Evolutionary conservation across 139 green algal species (phyloP), one percentile per base, ranked within the genome.

Genomic region (Volvox africanus): DNA sequence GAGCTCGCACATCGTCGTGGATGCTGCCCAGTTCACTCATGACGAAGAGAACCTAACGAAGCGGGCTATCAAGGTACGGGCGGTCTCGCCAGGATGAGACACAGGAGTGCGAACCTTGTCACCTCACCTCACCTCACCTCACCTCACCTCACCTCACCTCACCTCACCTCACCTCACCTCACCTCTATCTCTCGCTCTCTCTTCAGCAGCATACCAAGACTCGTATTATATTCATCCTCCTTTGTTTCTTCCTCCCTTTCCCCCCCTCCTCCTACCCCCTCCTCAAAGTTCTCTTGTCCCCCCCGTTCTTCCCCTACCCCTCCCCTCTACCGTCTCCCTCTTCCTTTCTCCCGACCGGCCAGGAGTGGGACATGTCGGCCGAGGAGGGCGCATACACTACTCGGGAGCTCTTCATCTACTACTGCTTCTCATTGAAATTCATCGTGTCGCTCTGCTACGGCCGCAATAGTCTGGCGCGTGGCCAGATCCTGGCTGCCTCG

Each of bases 361-460:
- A 89, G 85, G 85, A 89, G 71, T 89, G 85, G 85, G 73, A 89
- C 50, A 55, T 78, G 71, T 50, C 61, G 6, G 61, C 36, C 36
- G 68, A 84, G 22, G 71, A 90, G 68, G 32, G 75, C 17, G 20
- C 33, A n/a, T 76, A 91, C 77, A 33, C 82, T 2, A 2, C 30
- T 0, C 83, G 75, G n/a, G 79, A 82, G 26, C 28, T 89, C 20
- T 93, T 91, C 90, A 93, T 93, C 86, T 93, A 93, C 85, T 93
- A 93, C 62, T 91, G 89, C 86, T 93, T 77, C 90, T 69, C 14
- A 28, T 75, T 93, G 36, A 89, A 92, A 77, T 85, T 93, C 62
- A 61, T 93, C 55, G 78, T 82, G 16, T 67, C 83, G 28, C 76
- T 93, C 22, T 93, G 90, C 86, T 92, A 89, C 80, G 90, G 90